These are phyloP conservation scores for Erodium chrysanthum DNA, from an alignment of 441 rosid genomes.

Conservation along the genomic window DNA sequence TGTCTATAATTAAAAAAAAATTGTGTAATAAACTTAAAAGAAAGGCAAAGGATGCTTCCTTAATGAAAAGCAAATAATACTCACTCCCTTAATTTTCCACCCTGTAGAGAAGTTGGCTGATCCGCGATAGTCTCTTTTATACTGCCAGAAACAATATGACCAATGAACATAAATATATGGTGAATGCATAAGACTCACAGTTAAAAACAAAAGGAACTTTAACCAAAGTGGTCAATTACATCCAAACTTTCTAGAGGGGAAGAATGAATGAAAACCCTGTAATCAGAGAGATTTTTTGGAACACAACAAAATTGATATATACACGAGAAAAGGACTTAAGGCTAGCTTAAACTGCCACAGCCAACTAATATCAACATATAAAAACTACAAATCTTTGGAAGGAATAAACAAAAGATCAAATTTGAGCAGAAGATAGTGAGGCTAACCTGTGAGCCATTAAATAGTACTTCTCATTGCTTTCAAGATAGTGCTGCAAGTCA, in stretches of 20 bases:
- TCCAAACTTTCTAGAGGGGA: background rate
- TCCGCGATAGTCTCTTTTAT: constrained; percentile 73
- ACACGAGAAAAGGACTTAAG: background rate
- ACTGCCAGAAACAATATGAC: constrained; percentile 38
- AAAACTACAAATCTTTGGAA: background rate
- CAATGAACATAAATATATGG: constrained; percentile 11
- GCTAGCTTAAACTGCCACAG: constrained; percentile 2
- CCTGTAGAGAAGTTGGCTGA: constrained; percentile 60
- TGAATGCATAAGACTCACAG: constrained; percentile 11
- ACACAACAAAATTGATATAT: background rate
- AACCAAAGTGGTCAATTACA: background rate
- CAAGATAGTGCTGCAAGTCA: constrained; percentile 74
- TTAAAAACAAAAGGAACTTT: background rate
- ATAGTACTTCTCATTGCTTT: constrained; percentile 94
- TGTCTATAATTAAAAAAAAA: background rate
- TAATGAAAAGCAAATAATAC: constrained; percentile 24
- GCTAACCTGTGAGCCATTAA: constrained; percentile 89
- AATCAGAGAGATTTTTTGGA: background rate
- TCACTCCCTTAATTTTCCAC: constrained; percentile 92
- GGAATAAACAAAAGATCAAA: constrained; percentile 9
- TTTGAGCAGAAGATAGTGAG: constrained; percentile 8
- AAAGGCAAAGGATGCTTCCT: background rate
- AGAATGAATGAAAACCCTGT: background rate
- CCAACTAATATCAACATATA: constrained; percentile 1
- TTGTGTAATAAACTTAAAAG: background rate